Percentiles rank a stretch among this genome's conserved stretches.
These are phyloP conservation scores for Blastomyces silverae DNA, from an alignment of 2,329 filamentous ascomycete species.

Conservation along the genomic window DNA sequence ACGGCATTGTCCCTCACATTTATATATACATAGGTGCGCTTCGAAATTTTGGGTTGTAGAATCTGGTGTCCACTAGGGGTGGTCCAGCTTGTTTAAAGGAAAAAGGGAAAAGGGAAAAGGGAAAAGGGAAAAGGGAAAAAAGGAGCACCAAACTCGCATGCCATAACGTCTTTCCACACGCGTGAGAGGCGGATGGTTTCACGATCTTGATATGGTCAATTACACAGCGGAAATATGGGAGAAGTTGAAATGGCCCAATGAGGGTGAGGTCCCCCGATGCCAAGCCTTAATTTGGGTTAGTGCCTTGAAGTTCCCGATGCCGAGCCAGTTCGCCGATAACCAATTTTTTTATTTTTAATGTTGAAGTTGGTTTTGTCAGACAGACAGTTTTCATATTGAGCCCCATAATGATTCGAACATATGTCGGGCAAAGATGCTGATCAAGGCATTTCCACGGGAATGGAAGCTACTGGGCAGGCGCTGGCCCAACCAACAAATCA, in stretches of 20 bases:
- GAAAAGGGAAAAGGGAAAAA: no score
- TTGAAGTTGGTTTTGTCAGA: not conserved
- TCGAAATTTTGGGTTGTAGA: no score
- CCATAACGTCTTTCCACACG: no score
- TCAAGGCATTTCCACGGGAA: conserved; percentile 26
- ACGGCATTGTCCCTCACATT: not conserved
- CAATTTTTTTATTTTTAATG: not conserved
- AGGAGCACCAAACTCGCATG: no score
- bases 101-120: no score
- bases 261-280: not conserved
- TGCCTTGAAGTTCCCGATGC: not conserved
- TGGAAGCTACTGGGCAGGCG: conserved; percentile 35
- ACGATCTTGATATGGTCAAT: not conserved
- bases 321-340: not conserved
- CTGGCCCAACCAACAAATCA: conserved; percentile 29
- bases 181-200: no score
- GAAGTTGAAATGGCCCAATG: not conserved
- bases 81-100: no score
- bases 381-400: not conserved
- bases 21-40: not conserved
- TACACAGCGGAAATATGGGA: not conserved
- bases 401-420: conserved; percentile 13
- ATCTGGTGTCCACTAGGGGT: no score
- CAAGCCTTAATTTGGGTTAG: conserved; percentile 4
- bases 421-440: conserved; percentile 17